Conservation (phyloP, 2,329 filamentous ascomycete genomes). For the Exophiala dermatitidis region DNA sequence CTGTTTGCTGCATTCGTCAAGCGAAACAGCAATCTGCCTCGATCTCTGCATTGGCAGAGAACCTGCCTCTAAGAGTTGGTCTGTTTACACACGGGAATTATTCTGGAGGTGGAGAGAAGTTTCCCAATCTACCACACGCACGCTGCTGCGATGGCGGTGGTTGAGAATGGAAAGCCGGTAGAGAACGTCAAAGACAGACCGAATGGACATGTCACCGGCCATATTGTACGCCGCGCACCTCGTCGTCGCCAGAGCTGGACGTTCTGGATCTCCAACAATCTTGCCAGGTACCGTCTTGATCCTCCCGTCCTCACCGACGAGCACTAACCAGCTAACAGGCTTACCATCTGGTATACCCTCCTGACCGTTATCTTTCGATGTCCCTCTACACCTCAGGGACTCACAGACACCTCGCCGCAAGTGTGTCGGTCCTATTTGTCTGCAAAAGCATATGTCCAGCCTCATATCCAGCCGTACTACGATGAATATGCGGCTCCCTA, state of each 20-base stretch:
- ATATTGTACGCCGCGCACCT: neutral
- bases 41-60: neutral
- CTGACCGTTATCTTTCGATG: constrained; percentile 76
- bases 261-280: constrained; percentile 36
- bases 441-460: constrained; percentile 60
- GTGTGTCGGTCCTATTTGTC: constrained; percentile 75
- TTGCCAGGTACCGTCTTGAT: constrained; percentile 46
- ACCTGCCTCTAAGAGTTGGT: neutral
- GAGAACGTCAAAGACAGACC: constrained; percentile 28
- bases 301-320: neutral
- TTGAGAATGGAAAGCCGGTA: constrained; percentile 34
- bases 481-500: constrained; percentile 76
- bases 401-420: constrained; percentile 62
- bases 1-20: neutral
- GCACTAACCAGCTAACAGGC: constrained; percentile 41
- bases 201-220: constrained; percentile 23
- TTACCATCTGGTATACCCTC: constrained; percentile 80
- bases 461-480: constrained; percentile 80
- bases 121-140: neutral
- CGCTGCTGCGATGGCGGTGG: constrained; percentile 32
- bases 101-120: neutral
- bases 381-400: constrained; percentile 59
- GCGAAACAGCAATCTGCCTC: neutral
- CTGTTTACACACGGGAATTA: neutral
- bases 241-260: constrained; percentile 22